A percentile compares a stretch with the other conserved stretches of the same genome.
These are phyloP conservation scores for Nematodospora anomalae DNA, from an alignment of 1,139 yeast species.

Conservation along the genomic window DNA sequence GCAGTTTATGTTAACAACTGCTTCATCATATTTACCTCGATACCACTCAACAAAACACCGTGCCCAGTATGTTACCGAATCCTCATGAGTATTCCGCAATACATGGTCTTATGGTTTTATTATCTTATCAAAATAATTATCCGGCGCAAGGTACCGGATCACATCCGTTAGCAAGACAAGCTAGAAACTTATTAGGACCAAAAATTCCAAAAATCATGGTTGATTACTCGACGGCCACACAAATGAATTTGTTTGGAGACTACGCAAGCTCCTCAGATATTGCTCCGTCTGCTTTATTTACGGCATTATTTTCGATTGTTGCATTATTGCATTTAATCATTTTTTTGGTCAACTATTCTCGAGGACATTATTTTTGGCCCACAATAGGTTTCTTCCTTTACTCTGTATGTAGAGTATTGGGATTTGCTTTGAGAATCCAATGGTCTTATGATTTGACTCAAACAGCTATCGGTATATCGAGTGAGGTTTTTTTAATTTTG, in stretches of 20 bases:
- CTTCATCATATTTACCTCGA: too few species aligned
- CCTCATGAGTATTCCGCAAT: constrained; percentile 21
- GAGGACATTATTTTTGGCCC: constrained; percentile 68
- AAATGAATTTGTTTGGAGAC: constrained; percentile 63
- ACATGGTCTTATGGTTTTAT: constrained; percentile 34
- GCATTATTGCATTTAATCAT: constrained; percentile 48
- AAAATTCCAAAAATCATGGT: constrained; percentile 40
- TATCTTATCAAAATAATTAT: constrained; percentile 32
- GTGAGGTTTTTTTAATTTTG: constrained; percentile 58
- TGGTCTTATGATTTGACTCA: constrained; percentile 55
- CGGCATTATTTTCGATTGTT: constrained; percentile 53
- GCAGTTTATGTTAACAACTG: too few species aligned
- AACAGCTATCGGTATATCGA: constrained; percentile 56
- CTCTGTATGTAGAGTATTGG: constrained; percentile 53
- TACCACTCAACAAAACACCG: too few species aligned
- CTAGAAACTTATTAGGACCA: constrained; percentile 22
- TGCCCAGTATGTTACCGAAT: constrained; percentile 7
- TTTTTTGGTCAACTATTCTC: constrained; percentile 48
- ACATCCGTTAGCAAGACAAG: constrained; percentile 29
- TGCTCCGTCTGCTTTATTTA: constrained; percentile 63
- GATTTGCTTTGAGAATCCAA: constrained; percentile 58
- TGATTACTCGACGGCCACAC: constrained; percentile 35
- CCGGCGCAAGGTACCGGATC: constrained; percentile 58
- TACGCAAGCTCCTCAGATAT: constrained; percentile 58
- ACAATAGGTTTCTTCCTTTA: constrained; percentile 57